phyloP scores from a whole-genome alignment of 2,329 filamentous ascomycete genomes.

The Fusarium heterosporum region DNA sequence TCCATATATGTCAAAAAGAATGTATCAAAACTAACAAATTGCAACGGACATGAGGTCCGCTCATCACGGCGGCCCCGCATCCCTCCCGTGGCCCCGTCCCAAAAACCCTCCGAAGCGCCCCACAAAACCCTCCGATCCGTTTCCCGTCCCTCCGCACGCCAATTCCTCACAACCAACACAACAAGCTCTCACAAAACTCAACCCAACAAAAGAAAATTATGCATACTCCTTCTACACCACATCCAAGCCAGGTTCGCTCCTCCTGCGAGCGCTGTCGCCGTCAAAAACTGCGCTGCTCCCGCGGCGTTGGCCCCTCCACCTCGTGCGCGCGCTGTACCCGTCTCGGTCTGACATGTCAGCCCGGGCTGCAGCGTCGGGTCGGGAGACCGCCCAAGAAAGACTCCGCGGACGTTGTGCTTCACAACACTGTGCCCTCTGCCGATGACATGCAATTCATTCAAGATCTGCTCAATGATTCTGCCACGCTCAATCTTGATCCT shows the following conservation, averaged over 20 bases:
- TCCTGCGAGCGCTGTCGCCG: slow-evolving; percentile 51
- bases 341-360: slow-evolving; percentile 46
- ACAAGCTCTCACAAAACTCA: neutral
- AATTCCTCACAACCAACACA: neutral
- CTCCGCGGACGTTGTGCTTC: slow-evolving; percentile 3
- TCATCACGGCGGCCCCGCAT: neutral
- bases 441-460: slow-evolving; percentile 35
- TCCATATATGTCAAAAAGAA: neutral
- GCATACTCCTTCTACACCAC: slow-evolving; percentile 33
- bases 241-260: slow-evolving; percentile 51
- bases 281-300: slow-evolving; percentile 51
- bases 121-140: slow-evolving; percentile 10
- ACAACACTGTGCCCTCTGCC: neutral
- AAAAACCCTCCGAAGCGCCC: slow-evolving; percentile 8
- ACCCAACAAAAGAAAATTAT: slow-evolving; percentile 1
- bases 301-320: slow-evolving; percentile 33
- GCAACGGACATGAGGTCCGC: neutral
- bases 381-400: slow-evolving; percentile 48
- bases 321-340: slow-evolving; percentile 48
- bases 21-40: neutral
- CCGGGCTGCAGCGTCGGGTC: slow-evolving; percentile 49
- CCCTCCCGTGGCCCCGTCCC: neutral
- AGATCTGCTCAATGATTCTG: slow-evolving; percentile 25
- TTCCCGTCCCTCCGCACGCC: neutral
- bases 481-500: slow-evolving; percentile 34